A percentile compares a stretch with the other conserved stretches of the same genome.
Conservation (phyloP, 2,329 filamentous ascomycete species). For the Ampelomyces quisqualis region DNA sequence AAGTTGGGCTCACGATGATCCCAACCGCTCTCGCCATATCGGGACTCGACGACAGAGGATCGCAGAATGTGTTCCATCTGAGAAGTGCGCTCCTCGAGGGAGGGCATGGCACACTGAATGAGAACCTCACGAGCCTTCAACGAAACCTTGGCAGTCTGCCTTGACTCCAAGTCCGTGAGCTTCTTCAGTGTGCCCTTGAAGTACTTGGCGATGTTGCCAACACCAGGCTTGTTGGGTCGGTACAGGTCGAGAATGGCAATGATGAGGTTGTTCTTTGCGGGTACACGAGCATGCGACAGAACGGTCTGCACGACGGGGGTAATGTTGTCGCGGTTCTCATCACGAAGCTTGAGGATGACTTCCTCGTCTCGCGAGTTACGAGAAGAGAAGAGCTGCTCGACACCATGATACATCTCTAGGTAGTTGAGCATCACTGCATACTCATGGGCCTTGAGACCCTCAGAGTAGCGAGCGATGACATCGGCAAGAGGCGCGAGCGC, state of each 20-base stretch:
- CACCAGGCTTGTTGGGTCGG: slow-evolving; percentile 87
- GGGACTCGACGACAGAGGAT: slow-evolving; percentile 93
- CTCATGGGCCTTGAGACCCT: slow-evolving; percentile 89
- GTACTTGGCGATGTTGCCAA: slow-evolving; percentile 84
- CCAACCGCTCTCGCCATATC: slow-evolving; percentile 95
- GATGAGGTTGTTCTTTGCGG: slow-evolving; percentile 89
- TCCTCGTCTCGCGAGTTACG: slow-evolving; percentile 87
- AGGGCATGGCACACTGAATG: slow-evolving; percentile 95
- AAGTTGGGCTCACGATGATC: slow-evolving; percentile 91
- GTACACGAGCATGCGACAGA: slow-evolving; percentile 88
- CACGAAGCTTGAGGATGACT: slow-evolving; percentile 87
- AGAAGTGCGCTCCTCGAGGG: slow-evolving; percentile 86
- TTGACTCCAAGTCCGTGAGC: slow-evolving; percentile 87
- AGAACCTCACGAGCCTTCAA: slow-evolving; percentile 96
- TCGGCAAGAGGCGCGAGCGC: slow-evolving; percentile 74
- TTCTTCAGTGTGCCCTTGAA: slow-evolving; percentile 79
- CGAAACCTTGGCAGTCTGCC: slow-evolving; percentile 86
- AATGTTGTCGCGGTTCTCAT: slow-evolving; percentile 94
- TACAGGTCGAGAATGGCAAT: slow-evolving; percentile 92
- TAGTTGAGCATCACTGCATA: slow-evolving; percentile 76
- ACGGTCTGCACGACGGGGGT: slow-evolving; percentile 81
- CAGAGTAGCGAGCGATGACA: slow-evolving; percentile 76
- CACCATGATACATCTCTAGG: slow-evolving; percentile 76
- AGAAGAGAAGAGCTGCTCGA: slow-evolving; percentile 85
- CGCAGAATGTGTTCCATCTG: slow-evolving; percentile 99